Evolutionary conservation across 805 yeast genomes (phyloP).

Genomic region (Kazachstania bromeliacearum): DNA sequence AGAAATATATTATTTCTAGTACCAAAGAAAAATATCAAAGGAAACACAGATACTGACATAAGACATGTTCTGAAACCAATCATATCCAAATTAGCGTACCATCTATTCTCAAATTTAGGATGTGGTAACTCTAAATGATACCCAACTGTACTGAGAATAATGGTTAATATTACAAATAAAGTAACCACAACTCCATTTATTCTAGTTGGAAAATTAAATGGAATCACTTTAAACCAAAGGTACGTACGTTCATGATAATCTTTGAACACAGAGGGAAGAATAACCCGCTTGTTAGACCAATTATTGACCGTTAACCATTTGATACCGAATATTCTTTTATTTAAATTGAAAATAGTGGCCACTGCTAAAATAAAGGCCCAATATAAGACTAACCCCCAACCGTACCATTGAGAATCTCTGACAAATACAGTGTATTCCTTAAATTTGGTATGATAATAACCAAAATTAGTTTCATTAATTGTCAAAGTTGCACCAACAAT

Average conservation of each 20-base stretch:
- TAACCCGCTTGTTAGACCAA: conserved; percentile 18
- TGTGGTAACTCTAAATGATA: conserved; percentile 32
- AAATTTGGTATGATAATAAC: conserved; percentile 29
- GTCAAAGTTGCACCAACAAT: conserved; percentile 29
- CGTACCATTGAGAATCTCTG: conserved; percentile 33
- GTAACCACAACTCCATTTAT: conserved; percentile 26
- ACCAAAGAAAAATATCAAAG: conserved; percentile 55
- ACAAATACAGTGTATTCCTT: conserved; percentile 33
- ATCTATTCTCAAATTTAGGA: conserved; percentile 28
- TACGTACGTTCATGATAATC: conserved; percentile 15
- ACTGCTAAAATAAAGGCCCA: conserved; percentile 32
- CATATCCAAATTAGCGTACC: conserved; percentile 28
- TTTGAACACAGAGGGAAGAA: conserved; percentile 24
- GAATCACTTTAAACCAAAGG: conserved; percentile 15
- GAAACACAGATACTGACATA: conserved; percentile 43
- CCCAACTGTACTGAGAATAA: conserved; percentile 30
- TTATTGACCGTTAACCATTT: conserved; percentile 13
- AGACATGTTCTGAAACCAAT: conserved; percentile 49
- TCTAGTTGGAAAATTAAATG: conserved; percentile 27
- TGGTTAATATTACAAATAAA: conserved; percentile 25
- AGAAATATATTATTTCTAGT: conserved; percentile 65
- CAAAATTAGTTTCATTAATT: conserved; percentile 27
- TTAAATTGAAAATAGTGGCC: conserved; percentile 26
- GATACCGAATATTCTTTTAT: conserved; percentile 20
- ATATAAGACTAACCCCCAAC: conserved; percentile 38